Percentiles rank a stretch among this genome's conserved stretches.
These are phyloP conservation scores for Recurvomyces mirabilis DNA, from an alignment of 495 filamentous ascomycete species.

Conservation along the genomic window DNA sequence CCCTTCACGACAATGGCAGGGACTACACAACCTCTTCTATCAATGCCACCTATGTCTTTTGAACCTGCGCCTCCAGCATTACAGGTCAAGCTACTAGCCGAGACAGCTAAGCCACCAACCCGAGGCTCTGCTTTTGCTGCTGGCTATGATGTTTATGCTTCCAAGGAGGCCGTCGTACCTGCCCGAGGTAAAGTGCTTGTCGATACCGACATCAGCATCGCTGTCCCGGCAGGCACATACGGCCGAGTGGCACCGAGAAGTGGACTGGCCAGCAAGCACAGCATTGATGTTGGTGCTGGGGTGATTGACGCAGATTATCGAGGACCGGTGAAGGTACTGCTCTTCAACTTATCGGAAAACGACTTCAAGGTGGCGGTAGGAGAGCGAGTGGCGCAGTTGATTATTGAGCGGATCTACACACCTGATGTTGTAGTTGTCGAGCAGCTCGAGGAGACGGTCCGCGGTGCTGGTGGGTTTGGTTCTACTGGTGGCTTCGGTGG, in stretches of 20 bases:
- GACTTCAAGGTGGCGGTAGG: constrained; percentile 78
- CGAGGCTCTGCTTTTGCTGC: constrained; percentile 81
- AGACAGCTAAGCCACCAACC: constrained; percentile 63
- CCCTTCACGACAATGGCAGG: background rate
- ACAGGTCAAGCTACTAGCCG: constrained; percentile 74
- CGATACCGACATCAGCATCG: constrained; percentile 81
- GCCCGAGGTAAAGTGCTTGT: constrained; percentile 74
- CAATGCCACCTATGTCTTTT: constrained; percentile 18
- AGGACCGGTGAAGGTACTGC: constrained; percentile 80
- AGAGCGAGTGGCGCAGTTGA: constrained; percentile 84
- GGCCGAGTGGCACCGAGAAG: constrained; percentile 86
- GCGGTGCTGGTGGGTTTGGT: constrained; percentile 86
- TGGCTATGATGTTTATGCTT: constrained; percentile 82
- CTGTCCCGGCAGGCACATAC: constrained; percentile 82
- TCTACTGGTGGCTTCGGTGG: constrained; percentile 61
- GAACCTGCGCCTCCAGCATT: constrained; percentile 42
- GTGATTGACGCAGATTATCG: constrained; percentile 98
- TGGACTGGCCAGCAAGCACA: constrained; percentile 83
- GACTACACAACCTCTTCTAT: background rate
- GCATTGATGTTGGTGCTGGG: constrained; percentile 88
- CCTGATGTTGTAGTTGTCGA: constrained; percentile 80
- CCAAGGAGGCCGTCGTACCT: constrained; percentile 61
- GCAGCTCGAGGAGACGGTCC: constrained; percentile 78
- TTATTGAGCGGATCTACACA: constrained; percentile 86
- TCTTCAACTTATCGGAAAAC: constrained; percentile 79